phyloP scores from a whole-genome alignment of 23 red algal species.

The Gracilaria domingensis region DNA sequence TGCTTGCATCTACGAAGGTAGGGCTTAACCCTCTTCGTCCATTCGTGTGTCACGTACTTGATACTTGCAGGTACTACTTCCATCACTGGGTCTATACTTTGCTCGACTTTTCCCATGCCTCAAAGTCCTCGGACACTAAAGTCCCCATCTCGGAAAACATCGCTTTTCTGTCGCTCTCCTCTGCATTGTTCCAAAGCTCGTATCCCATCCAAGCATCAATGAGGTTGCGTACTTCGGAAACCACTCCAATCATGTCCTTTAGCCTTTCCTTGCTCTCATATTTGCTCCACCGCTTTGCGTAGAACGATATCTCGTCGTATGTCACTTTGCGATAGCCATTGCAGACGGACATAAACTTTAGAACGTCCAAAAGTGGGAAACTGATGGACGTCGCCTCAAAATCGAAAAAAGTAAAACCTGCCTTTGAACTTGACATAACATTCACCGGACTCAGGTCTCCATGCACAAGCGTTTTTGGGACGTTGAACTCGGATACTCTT shows the following conservation, averaged over 20 bases:
- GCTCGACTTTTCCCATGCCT: neutral
- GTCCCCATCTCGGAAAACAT: neutral
- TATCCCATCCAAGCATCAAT: neutral
- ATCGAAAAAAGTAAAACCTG: neutral
- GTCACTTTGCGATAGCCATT: neutral
- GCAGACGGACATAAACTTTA: neutral
- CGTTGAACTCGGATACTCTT: neutral
- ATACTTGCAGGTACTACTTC: no score
- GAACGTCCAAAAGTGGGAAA: neutral
- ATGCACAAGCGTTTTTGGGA: neutral
- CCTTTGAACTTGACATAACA: neutral
- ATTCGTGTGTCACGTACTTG: no score
- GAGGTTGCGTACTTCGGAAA: neutral
- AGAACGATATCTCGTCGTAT: conserved; percentile 2
- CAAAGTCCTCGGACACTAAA: neutral
- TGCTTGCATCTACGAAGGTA: no score
- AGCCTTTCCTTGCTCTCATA: conserved; percentile 3
- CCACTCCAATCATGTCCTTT: neutral
- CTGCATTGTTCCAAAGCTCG: neutral
- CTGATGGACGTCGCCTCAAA: conserved; percentile 14
- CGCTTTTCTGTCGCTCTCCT: neutral
- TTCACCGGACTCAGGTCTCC: conserved; percentile 6
- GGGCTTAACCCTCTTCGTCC: no score
- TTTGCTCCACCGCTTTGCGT: neutral
- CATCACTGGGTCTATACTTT: no score